Evolutionary conservation across 495 filamentous ascomycete species (phyloP).

Genomic region (Neurospora sp.): DNA sequence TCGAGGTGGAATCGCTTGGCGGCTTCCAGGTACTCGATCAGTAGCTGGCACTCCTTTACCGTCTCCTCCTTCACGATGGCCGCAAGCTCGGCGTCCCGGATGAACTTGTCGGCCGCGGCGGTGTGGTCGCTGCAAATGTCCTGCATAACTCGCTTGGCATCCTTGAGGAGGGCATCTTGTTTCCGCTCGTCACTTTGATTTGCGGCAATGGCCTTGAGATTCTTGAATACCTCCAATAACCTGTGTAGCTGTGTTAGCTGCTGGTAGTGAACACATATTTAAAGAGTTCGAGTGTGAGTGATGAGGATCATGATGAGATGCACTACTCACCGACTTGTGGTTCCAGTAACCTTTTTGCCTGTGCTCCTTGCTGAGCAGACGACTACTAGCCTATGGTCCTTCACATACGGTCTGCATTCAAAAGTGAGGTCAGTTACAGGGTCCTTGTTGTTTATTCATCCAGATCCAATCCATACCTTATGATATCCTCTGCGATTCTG

Average conservation of each 20-base stretch:
- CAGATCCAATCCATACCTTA: slow-evolving; percentile 16
- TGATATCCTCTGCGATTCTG: slow-evolving; percentile 28
- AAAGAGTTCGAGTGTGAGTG: slow-evolving; percentile 4
- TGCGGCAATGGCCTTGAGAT: slow-evolving; percentile 59
- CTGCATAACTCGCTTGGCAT: slow-evolving; percentile 61
- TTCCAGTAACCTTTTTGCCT: slow-evolving; percentile 81
- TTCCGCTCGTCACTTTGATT: slow-evolving; percentile 50
- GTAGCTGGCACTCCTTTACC: slow-evolving; percentile 57
- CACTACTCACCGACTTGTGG: slow-evolving; percentile 77
- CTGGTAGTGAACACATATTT: neutral
- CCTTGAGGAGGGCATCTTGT: slow-evolving; percentile 56
- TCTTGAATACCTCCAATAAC: slow-evolving; percentile 46
- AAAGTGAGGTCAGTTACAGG: neutral
- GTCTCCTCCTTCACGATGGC: slow-evolving; percentile 49
- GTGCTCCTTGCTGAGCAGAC: slow-evolving; percentile 91
- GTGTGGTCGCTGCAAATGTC: slow-evolving; percentile 69
- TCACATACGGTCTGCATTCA: slow-evolving; percentile 49
- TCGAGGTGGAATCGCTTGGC: slow-evolving; percentile 51
- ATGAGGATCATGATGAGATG: slow-evolving; percentile 3
- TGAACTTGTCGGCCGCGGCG: slow-evolving; percentile 50
- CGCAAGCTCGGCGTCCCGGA: slow-evolving; percentile 51
- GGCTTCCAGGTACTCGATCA: slow-evolving; percentile 44
- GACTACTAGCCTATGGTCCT: slow-evolving; percentile 62
- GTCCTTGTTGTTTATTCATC: neutral
- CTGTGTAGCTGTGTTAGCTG: slow-evolving; percentile 16